Percentiles rank a stretch among this genome's conserved stretches.
Conservation (phyloP, 768 basidiomycete genomes). For the Russula earlei region DNA sequence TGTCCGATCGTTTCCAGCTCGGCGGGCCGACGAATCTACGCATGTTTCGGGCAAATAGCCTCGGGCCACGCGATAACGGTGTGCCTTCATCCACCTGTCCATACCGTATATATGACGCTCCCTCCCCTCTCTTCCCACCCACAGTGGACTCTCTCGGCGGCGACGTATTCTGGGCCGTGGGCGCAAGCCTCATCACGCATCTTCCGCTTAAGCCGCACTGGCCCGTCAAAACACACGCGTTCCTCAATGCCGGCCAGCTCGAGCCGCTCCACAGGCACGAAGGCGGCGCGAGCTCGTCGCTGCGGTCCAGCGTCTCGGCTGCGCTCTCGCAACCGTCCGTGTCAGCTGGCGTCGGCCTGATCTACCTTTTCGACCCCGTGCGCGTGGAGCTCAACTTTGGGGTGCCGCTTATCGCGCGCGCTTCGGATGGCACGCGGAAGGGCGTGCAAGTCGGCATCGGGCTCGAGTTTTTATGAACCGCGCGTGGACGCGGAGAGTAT, state of each 20-base stretch:
- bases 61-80: slow-evolving; percentile 76
- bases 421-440: slow-evolving; percentile 53
- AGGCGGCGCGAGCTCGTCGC: slow-evolving; percentile 23
- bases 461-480: slow-evolving; percentile 54
- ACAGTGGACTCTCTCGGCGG: slow-evolving; percentile 81
- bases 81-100: slow-evolving; percentile 22
- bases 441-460: slow-evolving; percentile 80
- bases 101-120: too few species aligned
- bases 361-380: slow-evolving; percentile 75
- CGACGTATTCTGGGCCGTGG: slow-evolving; percentile 70
- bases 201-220: slow-evolving; percentile 67
- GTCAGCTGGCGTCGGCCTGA: slow-evolving; percentile 72
- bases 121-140: background rate
- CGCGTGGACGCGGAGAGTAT: background rate
- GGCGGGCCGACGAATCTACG: slow-evolving; percentile 86
- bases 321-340: slow-evolving; percentile 53
- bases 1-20: slow-evolving; percentile 84
- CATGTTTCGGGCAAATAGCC: slow-evolving; percentile 60
- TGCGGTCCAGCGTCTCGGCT: slow-evolving; percentile 25
- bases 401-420: slow-evolving; percentile 63
- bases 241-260: slow-evolving; percentile 74
- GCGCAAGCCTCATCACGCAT: slow-evolving; percentile 65
- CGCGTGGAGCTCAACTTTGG: slow-evolving; percentile 87
- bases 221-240: slow-evolving; percentile 76
- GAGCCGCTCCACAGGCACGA: slow-evolving; percentile 34